Base-by-base conservation (phyloP, 345 rosid species). In the Populus ilicifolia region DNA sequence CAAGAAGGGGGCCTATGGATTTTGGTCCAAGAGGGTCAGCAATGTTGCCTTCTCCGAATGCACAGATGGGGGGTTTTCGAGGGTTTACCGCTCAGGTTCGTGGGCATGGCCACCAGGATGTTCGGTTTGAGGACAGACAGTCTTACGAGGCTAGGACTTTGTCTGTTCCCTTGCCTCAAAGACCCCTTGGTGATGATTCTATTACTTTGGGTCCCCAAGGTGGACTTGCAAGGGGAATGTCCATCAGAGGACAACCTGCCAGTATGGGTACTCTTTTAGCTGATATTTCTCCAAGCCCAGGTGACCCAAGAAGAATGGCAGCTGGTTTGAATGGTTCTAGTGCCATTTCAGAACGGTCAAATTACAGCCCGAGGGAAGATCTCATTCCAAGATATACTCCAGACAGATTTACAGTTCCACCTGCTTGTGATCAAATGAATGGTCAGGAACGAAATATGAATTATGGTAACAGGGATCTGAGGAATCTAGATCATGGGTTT, bases 171-270 rank as follows among this genome's bases (percentile, higher is more conserved):
- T 87, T 93, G 83, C 89, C 94, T 80, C 94, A 91, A 79, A 88
- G 95, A 79, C 81, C 89, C 48, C 71, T 79, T 25, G 90, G 90
- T 33, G 97, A 91, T 65, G 97, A 90, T 80, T 82, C 94, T 41
- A 91, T 94, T 61, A 96, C 92, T 61, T 84, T 92, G 85, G 98
- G 95, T 5, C 99, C 99, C 54, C 99, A 96, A 83, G 99, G 99
- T 74, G 98, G 97, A 68, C 99, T 96, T 80, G 97, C 91, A 39
- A 88, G 92, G 81, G 97, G 97, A 75, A 90, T 96, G 94, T 91
- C 98, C 62, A 83, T 73, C 72, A 91, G 94, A 85, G 95, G 91
- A 79, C 80, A 88, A 18, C 80, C 88, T 46, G 79, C 80, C 70
- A 80, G 73, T 79, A 64, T 87, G 16, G 78, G 81, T 69, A 23